Base-by-base conservation (phyloP, 2,329 filamentous ascomycete species). In the Cladophialophora yegresii region DNA sequence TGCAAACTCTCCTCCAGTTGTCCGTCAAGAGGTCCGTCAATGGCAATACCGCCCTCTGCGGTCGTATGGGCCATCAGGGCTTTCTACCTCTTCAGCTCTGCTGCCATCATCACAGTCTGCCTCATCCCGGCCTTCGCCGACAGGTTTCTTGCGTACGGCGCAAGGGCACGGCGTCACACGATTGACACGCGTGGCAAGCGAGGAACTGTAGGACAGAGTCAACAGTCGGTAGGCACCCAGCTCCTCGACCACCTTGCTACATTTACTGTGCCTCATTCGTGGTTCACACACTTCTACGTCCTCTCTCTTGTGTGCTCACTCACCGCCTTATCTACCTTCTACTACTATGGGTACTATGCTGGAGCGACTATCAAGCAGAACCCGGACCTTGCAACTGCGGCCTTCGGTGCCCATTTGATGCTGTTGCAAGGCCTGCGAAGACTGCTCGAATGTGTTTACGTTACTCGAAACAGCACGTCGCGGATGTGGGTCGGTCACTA, bases 281-380 rank as follows among this genome's bases (percentile, higher is more conserved):
- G 91, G 87, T 98, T 98, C 76, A 84, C 83, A 50, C 90, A 95
- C 71, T 98, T 96, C 78, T 98, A 99, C 75, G 73, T 90, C 59
- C 75, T 87, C 40, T 93, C 91, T 3, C 78, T 92, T 4, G 73
- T 80, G 1, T 87, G 85, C 64, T 93, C 91, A 0, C 72, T 86
- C 4, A 89, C 93, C 75, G 97, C 93, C 92, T 84, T 82, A 0
- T 63, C 28, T 49, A 28, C 58, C 12, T 62, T 66, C 1, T 72
- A 85, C 26, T 54, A 30, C 51, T 23, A 54, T 54, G 23, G 16
- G 8, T 50, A 59, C 20, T 59, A 59, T 59, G 79, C 81, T 12
- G 89, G 91, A 36, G 23, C 26, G 26, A 51, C 20, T 2, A 13
- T 20, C 57, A 22, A 20, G 63, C 33, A 22, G 36, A 26, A 12